Conservation (phyloP, 139 green algal species). For the Picocystis salinarum region DNA sequence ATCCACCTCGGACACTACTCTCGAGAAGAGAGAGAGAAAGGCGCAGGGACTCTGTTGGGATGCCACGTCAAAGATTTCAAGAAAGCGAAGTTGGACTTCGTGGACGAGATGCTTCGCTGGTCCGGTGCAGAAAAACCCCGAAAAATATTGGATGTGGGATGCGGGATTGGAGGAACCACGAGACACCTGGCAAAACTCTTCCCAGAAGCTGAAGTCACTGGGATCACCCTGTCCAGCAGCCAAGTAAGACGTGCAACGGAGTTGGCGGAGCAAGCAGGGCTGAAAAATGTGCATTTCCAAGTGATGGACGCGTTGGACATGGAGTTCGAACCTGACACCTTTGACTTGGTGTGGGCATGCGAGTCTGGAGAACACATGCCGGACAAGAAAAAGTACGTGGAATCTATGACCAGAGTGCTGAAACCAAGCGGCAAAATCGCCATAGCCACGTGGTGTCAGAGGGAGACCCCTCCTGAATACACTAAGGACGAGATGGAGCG, state of each 20-base stretch:
- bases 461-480: constrained; percentile 38
- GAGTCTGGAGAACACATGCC: constrained; percentile 97
- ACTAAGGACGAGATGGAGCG: constrained; percentile 44
- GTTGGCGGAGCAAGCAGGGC: constrained; percentile 48
- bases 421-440: constrained; percentile 59
- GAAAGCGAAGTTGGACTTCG: constrained; percentile 80
- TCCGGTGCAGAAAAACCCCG: constrained; percentile 15
- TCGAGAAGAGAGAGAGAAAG: constrained; percentile 20
- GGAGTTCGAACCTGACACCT: constrained; percentile 62
- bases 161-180: constrained; percentile 77
- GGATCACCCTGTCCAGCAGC: constrained; percentile 74
- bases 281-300: constrained; percentile 47
- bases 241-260: constrained; percentile 62
- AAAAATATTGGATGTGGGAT: constrained; percentile 76
- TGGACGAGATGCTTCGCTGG: constrained; percentile 69
- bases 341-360: constrained; percentile 94
- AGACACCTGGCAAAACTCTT: constrained; percentile 60
- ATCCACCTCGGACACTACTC: constrained; percentile 90
- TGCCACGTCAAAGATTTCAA: constrained; percentile 62
- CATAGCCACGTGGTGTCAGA: constrained; percentile 80
- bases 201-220: constrained; percentile 41
- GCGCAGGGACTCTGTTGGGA: not conserved
- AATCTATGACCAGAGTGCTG: constrained; percentile 79
- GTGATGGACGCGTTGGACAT: constrained; percentile 91
- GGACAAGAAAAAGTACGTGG: constrained; percentile 85